Base-by-base conservation (phyloP, 2,329 filamentous ascomycete genomes). In the Xylariaceae sp. region DNA sequence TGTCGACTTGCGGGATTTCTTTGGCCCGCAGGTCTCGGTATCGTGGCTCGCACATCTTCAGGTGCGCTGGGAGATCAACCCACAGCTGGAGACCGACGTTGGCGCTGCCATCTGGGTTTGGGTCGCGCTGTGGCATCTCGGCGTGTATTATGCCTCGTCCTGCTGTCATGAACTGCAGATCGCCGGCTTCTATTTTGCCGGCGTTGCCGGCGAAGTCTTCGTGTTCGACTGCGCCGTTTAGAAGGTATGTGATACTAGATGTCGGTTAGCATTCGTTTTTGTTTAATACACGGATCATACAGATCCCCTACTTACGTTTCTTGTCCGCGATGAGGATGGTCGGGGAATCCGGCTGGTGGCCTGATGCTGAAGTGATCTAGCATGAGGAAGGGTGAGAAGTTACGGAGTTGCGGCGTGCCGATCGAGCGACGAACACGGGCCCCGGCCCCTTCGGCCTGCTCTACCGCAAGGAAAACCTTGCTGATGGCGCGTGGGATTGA, bases 141-240 rank as follows among this genome's bases (percentile, higher is more conserved):
- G 91, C 89, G 69, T 97, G 94, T 69, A 96, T 87, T 62, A 97
- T 95, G 39, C 92, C 92, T 17, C 80, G 76, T 4, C 92, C 92
- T 1, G 92, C 92, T 0, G 92, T 96, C 94, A 97, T 97, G 77
- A 97, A 97, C 67, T 97, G 92, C 42, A 97, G 73, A 66, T 96
- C 92, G n/a, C 92, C 92, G 0, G 87, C 72, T 53, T 86, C 78
- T 59, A 97, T 89, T 3, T 87, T 94, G 50, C 92, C 94, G 44
- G 79, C 79, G 72, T 68, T 58, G 44, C 66, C 66, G 11, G 66
- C 65, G 38, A 68, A 68, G 51, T 68, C 66, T 46, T 67, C 66
- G 52, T 68, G 66, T 51, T 68, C 60, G 19, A 68, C 62, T 15
- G 33, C 89, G 57, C 92, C 92, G 12, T 80, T 73, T n/a, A 97